Conservation (phyloP, 306 rosid species). For the Pyrus pyrifolia region DNA sequence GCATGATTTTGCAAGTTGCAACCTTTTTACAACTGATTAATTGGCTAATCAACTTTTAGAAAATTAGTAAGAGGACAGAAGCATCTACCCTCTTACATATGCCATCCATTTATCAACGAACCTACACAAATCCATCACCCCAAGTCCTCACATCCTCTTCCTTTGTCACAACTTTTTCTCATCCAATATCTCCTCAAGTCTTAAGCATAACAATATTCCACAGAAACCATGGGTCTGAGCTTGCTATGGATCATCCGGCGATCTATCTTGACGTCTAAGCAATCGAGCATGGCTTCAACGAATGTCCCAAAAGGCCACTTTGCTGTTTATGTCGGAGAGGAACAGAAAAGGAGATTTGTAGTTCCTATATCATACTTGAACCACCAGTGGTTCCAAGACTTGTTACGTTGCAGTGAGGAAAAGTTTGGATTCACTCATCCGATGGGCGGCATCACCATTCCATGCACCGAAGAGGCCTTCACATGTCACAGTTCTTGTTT, state of each 20-base stretch:
- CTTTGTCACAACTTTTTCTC: neutral
- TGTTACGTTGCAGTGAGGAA: constrained; percentile 5
- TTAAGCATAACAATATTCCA: neutral
- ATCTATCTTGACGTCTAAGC: neutral
- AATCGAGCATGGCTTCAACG: neutral
- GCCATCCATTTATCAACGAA: neutral
- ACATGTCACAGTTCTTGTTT: too few species aligned
- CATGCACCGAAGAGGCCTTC: neutral
- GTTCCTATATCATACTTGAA: constrained; percentile 4
- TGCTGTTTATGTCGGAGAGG: neutral
- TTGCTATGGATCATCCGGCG: neutral
- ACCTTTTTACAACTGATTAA: neutral
- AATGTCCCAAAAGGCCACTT: constrained; percentile 14
- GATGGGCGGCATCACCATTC: constrained; percentile 23
- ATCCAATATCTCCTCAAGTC: neutral
- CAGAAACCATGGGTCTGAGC: constrained; percentile 1
- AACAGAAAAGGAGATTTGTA: too few species aligned
- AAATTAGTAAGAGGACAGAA: neutral
- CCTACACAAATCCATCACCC: neutral
- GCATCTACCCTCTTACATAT: neutral
- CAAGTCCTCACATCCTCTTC: neutral
- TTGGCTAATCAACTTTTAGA: neutral
- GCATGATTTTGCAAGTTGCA: constrained; percentile 6
- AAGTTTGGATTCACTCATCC: constrained; percentile 28
- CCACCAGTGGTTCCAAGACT: constrained; percentile 3